Evolutionary conservation across 495 filamentous ascomycete genomes (phyloP).

Genomic region (Talaromyces borbonicus): DNA sequence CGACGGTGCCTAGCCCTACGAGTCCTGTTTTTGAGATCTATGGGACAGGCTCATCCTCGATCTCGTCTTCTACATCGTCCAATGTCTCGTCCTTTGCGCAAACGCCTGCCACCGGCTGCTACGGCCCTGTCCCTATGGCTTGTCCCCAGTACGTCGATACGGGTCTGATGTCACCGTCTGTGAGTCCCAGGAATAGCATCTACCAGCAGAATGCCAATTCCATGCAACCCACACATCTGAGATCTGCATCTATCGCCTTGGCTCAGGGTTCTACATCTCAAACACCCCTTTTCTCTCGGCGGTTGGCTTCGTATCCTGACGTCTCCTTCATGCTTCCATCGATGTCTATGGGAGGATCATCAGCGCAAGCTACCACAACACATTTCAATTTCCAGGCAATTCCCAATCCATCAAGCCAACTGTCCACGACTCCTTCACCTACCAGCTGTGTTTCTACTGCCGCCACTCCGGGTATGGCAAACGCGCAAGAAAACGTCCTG

Average conservation of each 20-base stretch:
- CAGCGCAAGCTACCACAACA: neutral
- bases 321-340: neutral
- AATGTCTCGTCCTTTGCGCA: neutral
- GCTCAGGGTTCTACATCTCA: neutral
- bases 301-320: neutral
- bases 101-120: slow-evolving; percentile 11
- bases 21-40: slow-evolving; percentile 1
- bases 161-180: neutral
- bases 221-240: neutral
- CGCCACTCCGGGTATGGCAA: neutral
- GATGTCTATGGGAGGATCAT: no score
- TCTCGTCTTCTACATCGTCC: neutral
- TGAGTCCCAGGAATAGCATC: neutral
- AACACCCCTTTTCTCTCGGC: neutral
- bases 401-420: neutral
- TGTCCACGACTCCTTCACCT: neutral
- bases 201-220: neutral
- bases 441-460: no score
- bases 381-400: neutral
- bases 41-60: neutral
- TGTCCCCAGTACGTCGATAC: neutral
- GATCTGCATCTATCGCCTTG: neutral
- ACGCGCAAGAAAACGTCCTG: neutral
- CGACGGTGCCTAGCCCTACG: slow-evolving; percentile 4
- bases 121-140: slow-evolving; percentile 23